Conservation (phyloP, 2,329 filamentous ascomycete genomes). For the Phoma herbarum region DNA sequence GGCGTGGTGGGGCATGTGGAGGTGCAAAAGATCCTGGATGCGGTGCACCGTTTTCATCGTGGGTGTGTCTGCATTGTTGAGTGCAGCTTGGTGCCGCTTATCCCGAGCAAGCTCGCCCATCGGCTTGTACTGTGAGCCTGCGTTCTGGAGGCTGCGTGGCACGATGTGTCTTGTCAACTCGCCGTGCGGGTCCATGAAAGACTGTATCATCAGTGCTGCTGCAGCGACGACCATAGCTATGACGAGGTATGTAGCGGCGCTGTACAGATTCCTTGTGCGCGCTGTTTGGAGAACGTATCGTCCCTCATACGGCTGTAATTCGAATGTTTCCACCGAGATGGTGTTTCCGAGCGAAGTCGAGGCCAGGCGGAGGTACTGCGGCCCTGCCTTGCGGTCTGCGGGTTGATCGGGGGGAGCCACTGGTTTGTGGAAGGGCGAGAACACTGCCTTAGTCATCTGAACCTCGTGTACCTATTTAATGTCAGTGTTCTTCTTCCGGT, state of each 20-base stretch:
- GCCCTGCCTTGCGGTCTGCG: slow-evolving; percentile 42
- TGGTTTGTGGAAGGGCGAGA: slow-evolving; percentile 57
- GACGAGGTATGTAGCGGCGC: slow-evolving; percentile 65
- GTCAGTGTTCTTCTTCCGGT: slow-evolving; percentile 16
- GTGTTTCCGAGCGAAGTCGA: slow-evolving; percentile 83
- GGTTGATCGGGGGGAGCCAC: slow-evolving; percentile 31
- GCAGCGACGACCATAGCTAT: slow-evolving; percentile 67
- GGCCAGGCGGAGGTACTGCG: slow-evolving; percentile 77
- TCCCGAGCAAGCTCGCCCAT: slow-evolving; percentile 43
- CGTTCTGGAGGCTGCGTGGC: slow-evolving; percentile 59
- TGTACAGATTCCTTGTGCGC: slow-evolving; percentile 57
- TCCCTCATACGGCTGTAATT: slow-evolving; percentile 63
- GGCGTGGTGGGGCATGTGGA: slow-evolving; percentile 31
- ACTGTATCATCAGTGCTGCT: slow-evolving; percentile 69
- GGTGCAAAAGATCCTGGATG: slow-evolving; percentile 45
- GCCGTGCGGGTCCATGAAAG: slow-evolving; percentile 62
- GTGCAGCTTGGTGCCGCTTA: slow-evolving; percentile 34
- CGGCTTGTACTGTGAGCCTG: slow-evolving; percentile 37
- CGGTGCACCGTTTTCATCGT: slow-evolving; percentile 39
- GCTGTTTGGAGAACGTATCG: slow-evolving; percentile 76
- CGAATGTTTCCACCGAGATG: slow-evolving; percentile 80
- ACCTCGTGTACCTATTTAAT: slow-evolving; percentile 55
- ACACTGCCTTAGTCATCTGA: slow-evolving; percentile 64
- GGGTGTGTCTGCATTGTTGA: slow-evolving; percentile 41
- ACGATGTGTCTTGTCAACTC: slow-evolving; percentile 60